Percentiles rank a stretch among this genome's conserved stretches.
Evolutionary conservation across 495 filamentous ascomycete species (phyloP).

Genomic region (Trichoderma parareesei): DNA sequence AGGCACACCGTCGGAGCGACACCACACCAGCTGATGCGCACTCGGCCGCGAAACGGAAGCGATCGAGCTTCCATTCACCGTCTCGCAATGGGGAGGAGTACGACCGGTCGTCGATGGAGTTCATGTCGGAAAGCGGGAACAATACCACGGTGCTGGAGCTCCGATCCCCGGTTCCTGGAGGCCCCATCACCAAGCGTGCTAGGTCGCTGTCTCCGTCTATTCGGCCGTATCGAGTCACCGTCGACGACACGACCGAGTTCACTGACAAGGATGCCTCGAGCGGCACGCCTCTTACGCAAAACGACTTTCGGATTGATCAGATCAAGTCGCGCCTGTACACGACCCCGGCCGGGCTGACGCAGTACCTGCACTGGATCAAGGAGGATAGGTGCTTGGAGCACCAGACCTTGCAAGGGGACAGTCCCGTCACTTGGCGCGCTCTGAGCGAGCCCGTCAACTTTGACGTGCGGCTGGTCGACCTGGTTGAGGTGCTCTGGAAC

Average conservation of each 20-base stretch:
- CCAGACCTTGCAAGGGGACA: conserved; percentile 36
- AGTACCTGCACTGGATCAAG: conserved; percentile 41
- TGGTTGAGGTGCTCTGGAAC: conserved; percentile 25
- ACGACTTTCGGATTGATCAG: conserved; percentile 40
- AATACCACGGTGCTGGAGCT: neutral
- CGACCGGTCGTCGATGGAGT: neutral
- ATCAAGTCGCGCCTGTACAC: conserved; percentile 33
- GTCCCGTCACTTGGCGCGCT: conserved; percentile 31
- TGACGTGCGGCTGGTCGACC: conserved; percentile 27
- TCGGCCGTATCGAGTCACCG: conserved; percentile 9
- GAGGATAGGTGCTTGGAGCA: conserved; percentile 35
- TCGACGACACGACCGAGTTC: conserved; percentile 3
- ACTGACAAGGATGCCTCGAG: conserved; percentile 37
- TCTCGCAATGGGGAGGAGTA: neutral
- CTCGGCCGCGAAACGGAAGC: conserved; percentile 15
- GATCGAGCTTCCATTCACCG: neutral
- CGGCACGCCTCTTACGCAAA: conserved; percentile 26
- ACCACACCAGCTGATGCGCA: conserved; percentile 11
- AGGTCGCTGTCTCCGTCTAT: neutral
- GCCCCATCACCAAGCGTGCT: neutral
- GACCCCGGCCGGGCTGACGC: conserved; percentile 33
- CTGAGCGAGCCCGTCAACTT: conserved; percentile 41
- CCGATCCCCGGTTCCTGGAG: neutral
- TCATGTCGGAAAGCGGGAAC: neutral
- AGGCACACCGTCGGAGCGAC: conserved; percentile 22